These are phyloP conservation scores for Alternaria infectoria DNA, from an alignment of 2,329 filamentous ascomycete species.

Conservation along the genomic window DNA sequence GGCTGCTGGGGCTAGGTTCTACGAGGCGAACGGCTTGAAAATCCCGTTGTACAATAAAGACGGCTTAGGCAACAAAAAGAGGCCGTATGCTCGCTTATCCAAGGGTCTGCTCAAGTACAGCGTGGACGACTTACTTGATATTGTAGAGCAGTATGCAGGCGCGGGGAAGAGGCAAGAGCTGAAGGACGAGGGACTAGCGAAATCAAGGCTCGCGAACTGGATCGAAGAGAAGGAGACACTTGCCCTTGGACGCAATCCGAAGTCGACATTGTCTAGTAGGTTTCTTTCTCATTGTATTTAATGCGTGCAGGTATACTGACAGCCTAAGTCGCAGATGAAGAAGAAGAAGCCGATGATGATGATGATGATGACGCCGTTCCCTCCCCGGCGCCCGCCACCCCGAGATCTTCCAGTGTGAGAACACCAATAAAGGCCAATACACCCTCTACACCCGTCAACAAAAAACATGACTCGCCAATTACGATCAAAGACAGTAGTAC, in stretches of 20 bases:
- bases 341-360: neutral
- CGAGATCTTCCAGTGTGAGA: neutral
- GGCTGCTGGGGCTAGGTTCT: neutral
- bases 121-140: conserved; percentile 9
- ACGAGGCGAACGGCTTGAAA: conserved; percentile 16
- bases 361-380: neutral
- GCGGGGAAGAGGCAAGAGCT: conserved; percentile 15
- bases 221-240: conserved; percentile 28
- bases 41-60: conserved; percentile 13
- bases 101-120: conserved; percentile 7
- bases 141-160: conserved; percentile 21
- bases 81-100: conserved; percentile 14
- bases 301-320: neutral
- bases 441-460: neutral
- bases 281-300: neutral
- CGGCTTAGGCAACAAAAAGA: conserved; percentile 9
- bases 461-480: neutral
- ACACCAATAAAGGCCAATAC: neutral
- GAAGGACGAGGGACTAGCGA: conserved; percentile 1
- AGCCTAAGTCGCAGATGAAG: neutral
- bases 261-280: conserved; percentile 9
- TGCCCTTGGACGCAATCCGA: conserved; percentile 20
- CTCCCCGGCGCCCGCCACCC: neutral
- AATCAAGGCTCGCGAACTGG: conserved; percentile 22
- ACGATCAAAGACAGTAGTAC: neutral